phyloP scores from a whole-genome alignment of 192 early-diverging fungal genomes.

The Coemansia biformis region DNA sequence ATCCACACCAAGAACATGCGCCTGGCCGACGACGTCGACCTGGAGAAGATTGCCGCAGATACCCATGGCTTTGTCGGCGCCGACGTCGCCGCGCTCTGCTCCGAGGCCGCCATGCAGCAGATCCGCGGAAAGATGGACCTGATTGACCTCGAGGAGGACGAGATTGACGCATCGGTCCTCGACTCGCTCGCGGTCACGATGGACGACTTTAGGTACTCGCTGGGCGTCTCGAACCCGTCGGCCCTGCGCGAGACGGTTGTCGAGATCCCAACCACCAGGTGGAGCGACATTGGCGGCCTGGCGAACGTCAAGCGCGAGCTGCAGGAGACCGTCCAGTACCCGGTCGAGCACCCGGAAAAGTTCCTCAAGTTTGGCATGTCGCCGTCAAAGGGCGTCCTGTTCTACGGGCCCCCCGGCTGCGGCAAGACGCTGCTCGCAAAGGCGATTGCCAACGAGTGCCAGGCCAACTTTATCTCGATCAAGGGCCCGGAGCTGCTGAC shows the following conservation, averaged over 20 bases:
- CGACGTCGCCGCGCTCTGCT: slow-evolving; percentile 95
- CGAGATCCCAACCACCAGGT: slow-evolving; percentile 90
- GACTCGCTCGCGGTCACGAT: slow-evolving; percentile 93
- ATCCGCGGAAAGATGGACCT: slow-evolving; percentile 99
- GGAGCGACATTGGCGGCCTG: slow-evolving; percentile 96
- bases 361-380: slow-evolving; percentile 97
- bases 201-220: slow-evolving; percentile 96
- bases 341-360: slow-evolving; percentile 98
- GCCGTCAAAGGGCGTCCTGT: slow-evolving; percentile 94
- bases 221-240: slow-evolving; percentile 92
- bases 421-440: slow-evolving; percentile 99
- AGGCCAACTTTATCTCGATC: slow-evolving; percentile 99
- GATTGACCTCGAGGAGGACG: slow-evolving; percentile 97
- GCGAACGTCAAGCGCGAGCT: slow-evolving; percentile 98
- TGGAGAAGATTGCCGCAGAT: slow-evolving; percentile 94
- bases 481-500: slow-evolving; percentile 98
- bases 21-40: slow-evolving; percentile 91
- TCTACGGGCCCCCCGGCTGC: slow-evolving; percentile 98
- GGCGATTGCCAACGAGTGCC: slow-evolving; percentile 99
- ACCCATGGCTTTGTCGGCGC: slow-evolving; percentile 98
- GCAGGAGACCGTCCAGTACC: slow-evolving; percentile 98
- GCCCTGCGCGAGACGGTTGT: slow-evolving; percentile 98
- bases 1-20: slow-evolving; percentile 99
- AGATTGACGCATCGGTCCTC: slow-evolving; percentile 94
- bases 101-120: slow-evolving; percentile 99